Base-by-base conservation (phyloP, 2,329 filamentous ascomycete genomes). In the Fusarium sp. region DNA sequence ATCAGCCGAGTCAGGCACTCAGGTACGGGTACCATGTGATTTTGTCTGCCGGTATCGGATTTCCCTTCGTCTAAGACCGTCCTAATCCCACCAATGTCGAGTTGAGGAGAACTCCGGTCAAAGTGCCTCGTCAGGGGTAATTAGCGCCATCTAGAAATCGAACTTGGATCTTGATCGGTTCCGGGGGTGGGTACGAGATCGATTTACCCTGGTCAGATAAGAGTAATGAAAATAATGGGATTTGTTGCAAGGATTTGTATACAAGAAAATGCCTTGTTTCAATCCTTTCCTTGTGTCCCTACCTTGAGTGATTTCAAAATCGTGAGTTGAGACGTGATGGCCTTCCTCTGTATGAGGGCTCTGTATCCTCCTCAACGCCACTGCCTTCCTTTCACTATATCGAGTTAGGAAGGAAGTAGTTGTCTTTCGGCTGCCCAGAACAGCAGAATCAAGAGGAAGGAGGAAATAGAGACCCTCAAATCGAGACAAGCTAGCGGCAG, bases 161-260 rank as follows among this genome's bases (percentile, higher is more conserved):
- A 43, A 28, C 4, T 15, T 55, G 45, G 46, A 46, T 64, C 38
- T 59, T 20, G 47, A 24, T 48, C 44, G 30, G 26, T 63, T 53
- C 36, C 17, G 48, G 51, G 39, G 30, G 47, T 59, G 48, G 58
- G 28, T 34, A 42, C 32, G 30, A 34, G 39, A 19, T 28, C 40
- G 47, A 26, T 40, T 28, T 42, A 48, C 46, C 43, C 47, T 4
- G n/a, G 34, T n/a, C n/a, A 7, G 6, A 7, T 10, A 36, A n/a
- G 17, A 36, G 19, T 7, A 36, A 19, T 36, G 9, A 36, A n/a
- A 9, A 36, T n/a, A 7, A 36, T 36, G 17, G 3, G 34, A 14
- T 32, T 32, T 32, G 28, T 32, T 32, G 10, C 14, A 32, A 15
- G 28, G 28, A 3, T 7, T 32, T 15, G 12, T 15, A 15, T 32